Base-by-base conservation (phyloP, 345 rosid genomes). In the Populus deltoides region DNA sequence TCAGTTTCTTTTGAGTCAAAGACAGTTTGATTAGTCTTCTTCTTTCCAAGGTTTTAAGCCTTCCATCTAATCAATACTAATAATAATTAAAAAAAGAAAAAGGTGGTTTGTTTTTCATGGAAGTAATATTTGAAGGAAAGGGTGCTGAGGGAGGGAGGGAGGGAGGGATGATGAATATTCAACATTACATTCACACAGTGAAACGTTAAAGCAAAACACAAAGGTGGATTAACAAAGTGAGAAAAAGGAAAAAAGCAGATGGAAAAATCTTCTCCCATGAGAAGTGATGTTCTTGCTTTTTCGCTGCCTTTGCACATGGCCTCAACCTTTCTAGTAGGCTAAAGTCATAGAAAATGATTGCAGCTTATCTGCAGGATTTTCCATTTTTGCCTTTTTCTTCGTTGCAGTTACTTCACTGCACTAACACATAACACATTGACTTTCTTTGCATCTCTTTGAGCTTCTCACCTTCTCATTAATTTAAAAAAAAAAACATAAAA, bases 221-320 rank as follows among this genome's bases (percentile, higher is more conserved):
- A 75, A 47, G 66, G 71, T n/a, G 39, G 68, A 69, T 0, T 25
- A 45, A 73, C 71, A 63, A 78, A 68, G 76, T 68, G 18, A 43
- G 72, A 74, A 79, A 33, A 82, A 47, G 53, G 38, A 51, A 75
- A 57, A 83, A 81, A 82, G 81, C 59, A 53, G 61, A 68, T 78
- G 77, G 35, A 75, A 76, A 78, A 41, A 22, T 78, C 73, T 72
- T 71, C 77, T 66, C 80, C 78, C 80, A 55, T 77, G 39, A 80
- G 79, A 79, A 81, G 51, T 80, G 82, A 75, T 72, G 70, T 70
- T 69, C 45, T 75, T 63, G 71, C 81, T 80, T 84, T 84, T 82
- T 82, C 78, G 76, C 87, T 75, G 77, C 77, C 79, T 73, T 9
- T 68, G 89, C 92, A 88, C 92, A 88, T 89, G 92, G 88, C 79